phyloP scores from a whole-genome alignment of 176 grass and related monocot genomes.

The Eleusine coracana region DNA sequence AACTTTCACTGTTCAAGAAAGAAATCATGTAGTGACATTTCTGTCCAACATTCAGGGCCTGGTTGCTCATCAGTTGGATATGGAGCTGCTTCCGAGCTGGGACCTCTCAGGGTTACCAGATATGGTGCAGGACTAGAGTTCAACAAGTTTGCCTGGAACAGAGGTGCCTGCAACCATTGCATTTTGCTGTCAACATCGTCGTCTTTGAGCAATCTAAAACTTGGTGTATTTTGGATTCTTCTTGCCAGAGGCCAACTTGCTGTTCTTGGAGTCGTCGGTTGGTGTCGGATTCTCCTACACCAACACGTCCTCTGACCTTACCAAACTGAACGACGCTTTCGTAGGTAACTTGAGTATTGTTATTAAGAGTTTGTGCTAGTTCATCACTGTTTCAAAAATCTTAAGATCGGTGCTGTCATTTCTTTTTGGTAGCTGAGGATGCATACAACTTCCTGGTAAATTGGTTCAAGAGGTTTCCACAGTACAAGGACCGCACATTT shows the following conservation, averaged over 20 bases:
- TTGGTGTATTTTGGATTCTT: not conserved
- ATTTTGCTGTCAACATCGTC: not conserved
- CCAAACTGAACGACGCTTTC: constrained; percentile 40
- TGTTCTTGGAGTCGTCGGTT: constrained; percentile 53
- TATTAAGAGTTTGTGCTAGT: not conserved
- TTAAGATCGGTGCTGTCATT: not conserved
- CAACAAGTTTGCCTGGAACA: constrained; percentile 88
- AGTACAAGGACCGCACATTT: constrained; percentile 59
- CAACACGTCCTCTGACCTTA: constrained; percentile 49
- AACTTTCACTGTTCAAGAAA: not conserved
- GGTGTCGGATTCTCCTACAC: constrained; percentile 58
- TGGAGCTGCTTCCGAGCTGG: constrained; percentile 75
- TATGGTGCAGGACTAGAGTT: constrained; percentile 68
- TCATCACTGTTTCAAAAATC: not conserved
- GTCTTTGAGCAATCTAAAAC: not conserved
- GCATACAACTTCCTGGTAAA: constrained; percentile 69
- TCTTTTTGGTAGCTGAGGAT: constrained; percentile 60
- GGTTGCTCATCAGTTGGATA: constrained; percentile 91
- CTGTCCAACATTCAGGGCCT: constrained; percentile 47
- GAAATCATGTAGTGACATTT: not conserved
- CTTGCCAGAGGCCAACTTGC: constrained; percentile 50
- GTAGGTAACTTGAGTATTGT: constrained; percentile 38
- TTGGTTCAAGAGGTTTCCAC: constrained; percentile 69
- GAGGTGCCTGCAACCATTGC: constrained; percentile 33
- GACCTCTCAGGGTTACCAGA: constrained; percentile 70